phyloP scores from a whole-genome alignment of 805 yeast genomes.

The Candida broadrunensis region DNA sequence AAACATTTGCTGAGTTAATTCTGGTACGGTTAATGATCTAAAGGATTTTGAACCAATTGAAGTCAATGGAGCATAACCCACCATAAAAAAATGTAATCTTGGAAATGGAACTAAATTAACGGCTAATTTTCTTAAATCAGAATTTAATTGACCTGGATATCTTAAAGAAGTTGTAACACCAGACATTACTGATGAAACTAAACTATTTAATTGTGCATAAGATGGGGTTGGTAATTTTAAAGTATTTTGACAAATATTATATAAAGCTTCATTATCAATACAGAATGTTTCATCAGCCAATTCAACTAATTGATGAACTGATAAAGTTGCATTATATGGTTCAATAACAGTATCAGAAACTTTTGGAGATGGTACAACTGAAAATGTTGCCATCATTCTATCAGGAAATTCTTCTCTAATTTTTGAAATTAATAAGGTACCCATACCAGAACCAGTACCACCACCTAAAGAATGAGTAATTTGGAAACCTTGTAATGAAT shows the following conservation, averaged over 20 bases:
- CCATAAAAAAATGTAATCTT: constrained; percentile 92
- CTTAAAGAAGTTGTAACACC: constrained; percentile 93
- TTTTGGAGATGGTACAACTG: constrained; percentile 89
- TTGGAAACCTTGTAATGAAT: constrained; percentile 93
- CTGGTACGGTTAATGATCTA: constrained; percentile 83
- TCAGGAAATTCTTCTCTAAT: constrained; percentile 92
- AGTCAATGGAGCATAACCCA: constrained; percentile 90
- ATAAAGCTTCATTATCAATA: constrained; percentile 90
- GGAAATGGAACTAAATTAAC: constrained; percentile 95
- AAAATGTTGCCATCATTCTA: constrained; percentile 94
- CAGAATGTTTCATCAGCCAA: constrained; percentile 92
- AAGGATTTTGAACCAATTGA: constrained; percentile 78
- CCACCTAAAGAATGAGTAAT: constrained; percentile 60
- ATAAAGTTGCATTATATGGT: constrained; percentile 90
- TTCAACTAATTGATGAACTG: constrained; percentile 89
- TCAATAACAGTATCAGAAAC: constrained; percentile 92
- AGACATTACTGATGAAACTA: constrained; percentile 89
- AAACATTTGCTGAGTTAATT: constrained; percentile 90
- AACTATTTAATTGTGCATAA: constrained; percentile 72
- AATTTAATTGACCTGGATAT: constrained; percentile 93
- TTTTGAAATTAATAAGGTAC: constrained; percentile 79
- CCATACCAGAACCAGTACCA: constrained; percentile 98
- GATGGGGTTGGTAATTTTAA: constrained; percentile 77
- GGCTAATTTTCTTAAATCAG: constrained; percentile 89
- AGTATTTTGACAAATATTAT: constrained; percentile 84